Conservation (phyloP, 352 stramenopile species). For the Phytophthora nicotianae region DNA sequence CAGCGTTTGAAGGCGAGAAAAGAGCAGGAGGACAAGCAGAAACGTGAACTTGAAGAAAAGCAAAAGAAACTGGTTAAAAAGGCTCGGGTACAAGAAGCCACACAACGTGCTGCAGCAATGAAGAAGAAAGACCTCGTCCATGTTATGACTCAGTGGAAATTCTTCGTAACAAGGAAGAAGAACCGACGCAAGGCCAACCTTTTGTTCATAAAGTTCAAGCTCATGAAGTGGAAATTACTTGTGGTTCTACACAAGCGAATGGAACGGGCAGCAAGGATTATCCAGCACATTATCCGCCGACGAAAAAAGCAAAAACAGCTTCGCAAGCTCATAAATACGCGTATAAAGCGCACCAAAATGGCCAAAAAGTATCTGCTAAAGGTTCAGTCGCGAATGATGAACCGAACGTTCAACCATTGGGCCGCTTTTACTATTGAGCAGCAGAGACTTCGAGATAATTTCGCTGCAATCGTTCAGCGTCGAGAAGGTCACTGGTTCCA, state of each 20-base stretch:
- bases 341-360: constrained; percentile 54
- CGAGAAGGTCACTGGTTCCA: constrained; percentile 53
- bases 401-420: constrained; percentile 69
- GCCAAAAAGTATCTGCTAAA: constrained; percentile 63
- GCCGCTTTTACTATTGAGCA: constrained; percentile 36
- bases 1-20: constrained; percentile 57
- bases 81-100: constrained; percentile 55
- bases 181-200: constrained; percentile 52
- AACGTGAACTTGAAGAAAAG: constrained; percentile 41
- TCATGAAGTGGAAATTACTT: constrained; percentile 62
- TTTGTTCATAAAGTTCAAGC: constrained; percentile 71
- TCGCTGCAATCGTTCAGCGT: constrained; percentile 48
- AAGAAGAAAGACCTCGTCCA: constrained; percentile 29
- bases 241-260: constrained; percentile 34
- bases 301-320: constrained; percentile 30
- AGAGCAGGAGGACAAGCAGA: constrained; percentile 48
- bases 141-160: constrained; percentile 45
- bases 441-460: constrained; percentile 51
- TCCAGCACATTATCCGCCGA: constrained; percentile 44
- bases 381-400: constrained; percentile 48
- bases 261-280: constrained; percentile 31
- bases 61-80: constrained; percentile 56
- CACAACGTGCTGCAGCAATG: constrained; percentile 35
- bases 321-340: constrained; percentile 45
- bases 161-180: constrained; percentile 37